A percentile compares a stretch with the other conserved stretches of the same genome.
These are phyloP conservation scores for Kwoniella heveanensis DNA, from an alignment of 768 basidiomycete species.

Conservation along the genomic window DNA sequence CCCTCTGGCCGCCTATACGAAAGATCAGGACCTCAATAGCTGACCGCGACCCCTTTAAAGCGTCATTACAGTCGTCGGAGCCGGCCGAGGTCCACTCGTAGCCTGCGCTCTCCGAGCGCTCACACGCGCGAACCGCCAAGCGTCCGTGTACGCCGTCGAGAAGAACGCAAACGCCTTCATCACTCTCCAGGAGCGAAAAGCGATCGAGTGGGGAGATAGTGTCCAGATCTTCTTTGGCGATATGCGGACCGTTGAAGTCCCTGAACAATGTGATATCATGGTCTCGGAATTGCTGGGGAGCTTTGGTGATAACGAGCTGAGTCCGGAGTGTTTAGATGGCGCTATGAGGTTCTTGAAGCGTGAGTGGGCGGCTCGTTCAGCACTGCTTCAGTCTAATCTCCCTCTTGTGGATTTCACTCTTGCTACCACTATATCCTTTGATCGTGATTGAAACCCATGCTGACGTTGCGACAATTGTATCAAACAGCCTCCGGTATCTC, in stretches of 20 bases:
- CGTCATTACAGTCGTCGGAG: slow-evolving; percentile 86
- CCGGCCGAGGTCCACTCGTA: slow-evolving; percentile 90
- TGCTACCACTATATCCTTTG: no score
- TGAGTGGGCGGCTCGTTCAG: no score
- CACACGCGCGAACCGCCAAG: slow-evolving; percentile 66
- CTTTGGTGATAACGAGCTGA: slow-evolving; percentile 97
- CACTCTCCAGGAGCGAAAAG: slow-evolving; percentile 81
- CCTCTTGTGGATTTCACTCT: no score
- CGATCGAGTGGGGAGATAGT: slow-evolving; percentile 75
- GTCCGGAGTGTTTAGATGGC: slow-evolving; percentile 96
- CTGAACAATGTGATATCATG: slow-evolving; percentile 86
- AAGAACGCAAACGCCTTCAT: slow-evolving; percentile 90
- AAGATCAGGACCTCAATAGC: not conserved
- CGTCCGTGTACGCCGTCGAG: slow-evolving; percentile 81
- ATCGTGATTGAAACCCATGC: no score
- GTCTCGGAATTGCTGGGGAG: slow-evolving; percentile 95
- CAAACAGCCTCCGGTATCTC: slow-evolving; percentile 82
- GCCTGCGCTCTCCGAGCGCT: slow-evolving; percentile 78
- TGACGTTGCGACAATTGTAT: not conserved
- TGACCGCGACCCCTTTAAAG: slow-evolving; percentile 57
- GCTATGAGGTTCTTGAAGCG: slow-evolving; percentile 90
- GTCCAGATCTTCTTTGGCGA: slow-evolving; percentile 90
- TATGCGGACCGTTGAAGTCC: slow-evolving; percentile 81
- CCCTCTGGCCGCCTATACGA: no score
- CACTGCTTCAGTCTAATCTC: no score